A percentile compares a stretch with the other conserved stretches of the same genome.
Evolutionary conservation across 495 filamentous ascomycete genomes (phyloP).

Genomic region (Aspergillus leporis): DNA sequence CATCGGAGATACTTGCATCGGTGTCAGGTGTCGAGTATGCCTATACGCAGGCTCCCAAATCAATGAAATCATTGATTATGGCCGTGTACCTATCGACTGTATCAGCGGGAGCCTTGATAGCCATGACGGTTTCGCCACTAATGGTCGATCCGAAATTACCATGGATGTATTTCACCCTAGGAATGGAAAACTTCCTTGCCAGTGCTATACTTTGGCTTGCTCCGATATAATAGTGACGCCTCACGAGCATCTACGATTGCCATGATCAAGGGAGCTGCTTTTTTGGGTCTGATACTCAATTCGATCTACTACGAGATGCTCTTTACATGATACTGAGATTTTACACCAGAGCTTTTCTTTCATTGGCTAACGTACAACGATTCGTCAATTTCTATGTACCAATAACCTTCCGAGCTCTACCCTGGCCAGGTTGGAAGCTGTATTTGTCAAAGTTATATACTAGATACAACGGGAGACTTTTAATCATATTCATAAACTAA

Average conservation of each 20-base stretch:
- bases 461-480: no score
- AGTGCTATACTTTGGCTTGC: not conserved
- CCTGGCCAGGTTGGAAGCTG: no score
- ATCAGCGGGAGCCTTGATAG: not conserved
- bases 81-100: not conserved
- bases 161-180: conserved; percentile 3
- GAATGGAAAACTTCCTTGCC: not conserved
- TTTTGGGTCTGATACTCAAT: no score
- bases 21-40: not conserved
- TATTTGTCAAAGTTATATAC: no score
- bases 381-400: no score
- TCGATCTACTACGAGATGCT: no score
- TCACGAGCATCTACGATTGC: not conserved
- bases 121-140: not conserved
- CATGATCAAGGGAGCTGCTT: not conserved
- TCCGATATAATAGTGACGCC: not conserved
- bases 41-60: not conserved
- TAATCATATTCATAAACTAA: no score
- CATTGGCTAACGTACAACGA: no score
- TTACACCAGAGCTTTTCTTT: no score
- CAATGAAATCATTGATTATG: not conserved
- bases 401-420: no score
- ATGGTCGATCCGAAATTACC: not conserved
- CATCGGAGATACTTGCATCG: not conserved
- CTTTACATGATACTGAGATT: no score